phyloP scores from a whole-genome alignment of 306 rosid species.

The Trichosanthes cucumerina region DNA sequence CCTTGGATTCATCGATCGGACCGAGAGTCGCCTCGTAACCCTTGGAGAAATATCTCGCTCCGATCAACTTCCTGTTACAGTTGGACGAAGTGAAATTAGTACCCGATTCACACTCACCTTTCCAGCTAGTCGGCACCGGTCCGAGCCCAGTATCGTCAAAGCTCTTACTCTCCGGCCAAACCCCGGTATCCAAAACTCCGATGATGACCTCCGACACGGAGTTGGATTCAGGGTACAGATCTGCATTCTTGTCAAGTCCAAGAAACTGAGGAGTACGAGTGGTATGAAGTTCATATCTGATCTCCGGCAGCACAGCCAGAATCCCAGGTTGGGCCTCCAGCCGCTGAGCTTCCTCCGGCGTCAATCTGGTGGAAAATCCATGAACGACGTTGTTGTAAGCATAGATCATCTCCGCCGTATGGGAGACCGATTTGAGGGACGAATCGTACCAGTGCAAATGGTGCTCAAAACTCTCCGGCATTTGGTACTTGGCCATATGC shows the following conservation, averaged over 20 bases:
- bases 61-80: conserved; percentile 65
- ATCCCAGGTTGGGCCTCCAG: conserved; percentile 39
- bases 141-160: conserved; percentile 50
- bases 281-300: conserved; percentile 54
- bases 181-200: conserved; percentile 61
- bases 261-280: conserved; percentile 74
- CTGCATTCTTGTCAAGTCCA: conserved; percentile 35
- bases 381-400: conserved; percentile 52
- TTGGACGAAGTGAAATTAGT: conserved; percentile 39
- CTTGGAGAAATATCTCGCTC: conserved; percentile 47
- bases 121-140: conserved; percentile 61
- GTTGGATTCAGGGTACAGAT: conserved; percentile 17
- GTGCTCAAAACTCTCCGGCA: conserved; percentile 48
- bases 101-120: conserved; percentile 55
- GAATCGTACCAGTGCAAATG: conserved; percentile 64
- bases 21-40: conserved; percentile 38
- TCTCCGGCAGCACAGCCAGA: conserved; percentile 42
- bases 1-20: conserved; percentile 28
- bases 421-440: conserved; percentile 38
- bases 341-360: conserved; percentile 30
- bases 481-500: conserved; percentile 45
- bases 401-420: conserved; percentile 56
- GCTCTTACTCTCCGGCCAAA: conserved; percentile 93
- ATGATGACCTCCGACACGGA: conserved; percentile 31
- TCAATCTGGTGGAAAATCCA: conserved; percentile 61